Evolutionary conservation across 2,329 filamentous ascomycete species (phyloP), one percentile per base, ranked within the genome.

Genomic region (Ilyonectria destructans): DNA sequence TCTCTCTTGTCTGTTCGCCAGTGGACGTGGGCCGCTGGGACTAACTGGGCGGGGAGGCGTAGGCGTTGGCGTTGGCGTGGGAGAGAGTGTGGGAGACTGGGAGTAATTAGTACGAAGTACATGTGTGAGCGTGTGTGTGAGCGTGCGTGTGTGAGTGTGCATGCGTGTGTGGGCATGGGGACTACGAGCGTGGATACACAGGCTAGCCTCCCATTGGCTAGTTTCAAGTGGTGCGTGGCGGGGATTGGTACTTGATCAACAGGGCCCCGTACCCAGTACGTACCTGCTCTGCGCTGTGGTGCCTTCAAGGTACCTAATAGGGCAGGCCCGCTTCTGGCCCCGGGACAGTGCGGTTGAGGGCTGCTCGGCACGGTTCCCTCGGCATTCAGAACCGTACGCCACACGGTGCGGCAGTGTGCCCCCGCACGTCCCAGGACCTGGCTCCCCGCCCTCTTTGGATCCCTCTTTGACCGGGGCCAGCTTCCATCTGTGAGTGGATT

Each of bases 401-500:
- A 59, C 62, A 65, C 54, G 8, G 62, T 65, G 62, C 48, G 26
- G 12, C 1, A 1, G 7, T 45, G 35, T 43, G 17, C 29, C 54
- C 35, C 29, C 21, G 9, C 35, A 65, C 62, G 29, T 35, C 29
- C 55, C 26, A 19, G 29, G 10, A 2, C 51, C 29, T 33, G 51
- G 51, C n/a, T 23, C 6, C 33, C 51, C 35, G 31, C 10, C 51
- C 51, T 54, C 29, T 54, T 35, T 21, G 17, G 51, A 15, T 23
- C 51, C 31, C 49, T 54, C n/a, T 43, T 43, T 43, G 58, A 51
- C 58, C 19, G 46, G 64, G 45, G 52, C 56, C 57, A 49, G 33
- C 48, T 48, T 69, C 46, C 40, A 49, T 51, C 69, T 65, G 37
- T 65, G 62, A n/a, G 23, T 45, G 43, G 62, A 23, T n/a, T 45